Conservation (phyloP, 306 rosid genomes). For the Medicago truncatula region DNA sequence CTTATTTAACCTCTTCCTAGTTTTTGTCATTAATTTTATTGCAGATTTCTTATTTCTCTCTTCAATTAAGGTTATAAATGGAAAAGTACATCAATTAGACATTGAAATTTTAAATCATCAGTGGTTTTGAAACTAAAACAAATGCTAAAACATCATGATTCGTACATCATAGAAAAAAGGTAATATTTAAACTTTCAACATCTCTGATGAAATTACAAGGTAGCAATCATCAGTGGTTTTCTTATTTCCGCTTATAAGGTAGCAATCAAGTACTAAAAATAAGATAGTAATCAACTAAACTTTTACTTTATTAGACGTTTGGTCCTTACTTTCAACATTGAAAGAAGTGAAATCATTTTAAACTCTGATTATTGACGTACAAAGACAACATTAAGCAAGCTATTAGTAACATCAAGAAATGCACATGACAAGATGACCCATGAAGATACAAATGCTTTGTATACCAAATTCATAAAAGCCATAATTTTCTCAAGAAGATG, state of each 20-base stretch:
- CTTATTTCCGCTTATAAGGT: no score
- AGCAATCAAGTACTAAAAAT: background rate
- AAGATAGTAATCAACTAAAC: background rate
- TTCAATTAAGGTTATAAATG: background rate
- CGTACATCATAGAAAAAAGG: no score
- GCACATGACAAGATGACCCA: background rate
- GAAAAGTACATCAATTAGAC: background rate
- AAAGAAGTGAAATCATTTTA: background rate
- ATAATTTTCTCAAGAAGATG: conserved; percentile 27
- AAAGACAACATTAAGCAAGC: background rate
- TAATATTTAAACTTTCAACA: background rate
- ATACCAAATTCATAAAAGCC: background rate
- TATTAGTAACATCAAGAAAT: background rate
- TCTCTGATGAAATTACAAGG: no score
- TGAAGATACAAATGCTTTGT: background rate
- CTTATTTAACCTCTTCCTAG: background rate
- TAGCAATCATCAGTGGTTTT: no score
- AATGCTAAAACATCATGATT: background rate
- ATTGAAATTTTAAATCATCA: background rate
- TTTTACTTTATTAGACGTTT: background rate
- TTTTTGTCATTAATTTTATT: background rate
- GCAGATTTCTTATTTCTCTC: background rate
- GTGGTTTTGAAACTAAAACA: background rate
- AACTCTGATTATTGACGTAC: background rate
- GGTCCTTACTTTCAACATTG: background rate